These are phyloP conservation scores for Plasmodium gallinaceum DNA, from an alignment of 169 alveolate species.

Conservation along the genomic window DNA sequence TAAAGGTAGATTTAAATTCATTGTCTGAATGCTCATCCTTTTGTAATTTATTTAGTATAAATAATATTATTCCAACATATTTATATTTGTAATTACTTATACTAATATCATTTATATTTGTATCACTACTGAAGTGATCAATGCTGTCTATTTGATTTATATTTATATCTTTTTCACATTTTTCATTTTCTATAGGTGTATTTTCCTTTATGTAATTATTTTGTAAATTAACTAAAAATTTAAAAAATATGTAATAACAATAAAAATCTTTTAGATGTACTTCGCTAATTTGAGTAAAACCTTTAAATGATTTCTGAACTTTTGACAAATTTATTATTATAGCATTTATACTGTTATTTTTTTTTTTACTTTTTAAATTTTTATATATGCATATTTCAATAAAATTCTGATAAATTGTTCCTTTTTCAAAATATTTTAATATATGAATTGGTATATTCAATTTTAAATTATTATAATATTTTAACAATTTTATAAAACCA, in stretches of 20 bases:
- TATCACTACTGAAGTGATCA: not conserved
- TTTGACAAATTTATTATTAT: slow-evolving; percentile 62
- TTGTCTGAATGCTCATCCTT: slow-evolving; percentile 47
- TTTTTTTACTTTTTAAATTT: slow-evolving; percentile 72
- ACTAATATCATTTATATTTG: not conserved
- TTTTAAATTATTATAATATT: slow-evolving; percentile 2
- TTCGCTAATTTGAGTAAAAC: slow-evolving; percentile 59
- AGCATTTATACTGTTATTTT: slow-evolving; percentile 69
- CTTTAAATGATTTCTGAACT: slow-evolving; percentile 57
- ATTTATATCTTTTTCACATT: not conserved
- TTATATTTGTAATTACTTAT: slow-evolving; percentile 10
- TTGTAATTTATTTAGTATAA: slow-evolving; percentile 46
- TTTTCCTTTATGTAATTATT: slow-evolving; percentile 4
- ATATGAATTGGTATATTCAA: slow-evolving; percentile 9
- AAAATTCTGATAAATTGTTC: slow-evolving; percentile 37
- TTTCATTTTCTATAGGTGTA: not conserved
- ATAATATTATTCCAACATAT: slow-evolving; percentile 17
- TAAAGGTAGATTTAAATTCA: slow-evolving; percentile 62
- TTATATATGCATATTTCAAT: slow-evolving; percentile 67
- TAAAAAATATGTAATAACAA: slow-evolving; percentile 46
- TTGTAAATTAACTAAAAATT: slow-evolving; percentile 71
- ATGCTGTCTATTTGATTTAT: not conserved
- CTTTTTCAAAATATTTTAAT: slow-evolving; percentile 7
- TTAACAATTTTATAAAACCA: slow-evolving; percentile 64
- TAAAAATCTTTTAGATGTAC: slow-evolving; percentile 39